A percentile compares a stretch with the other conserved stretches of the same genome.
These are phyloP conservation scores for Lasiosphaeria hispida DNA, from an alignment of 495 filamentous ascomycete species.

Conservation along the genomic window DNA sequence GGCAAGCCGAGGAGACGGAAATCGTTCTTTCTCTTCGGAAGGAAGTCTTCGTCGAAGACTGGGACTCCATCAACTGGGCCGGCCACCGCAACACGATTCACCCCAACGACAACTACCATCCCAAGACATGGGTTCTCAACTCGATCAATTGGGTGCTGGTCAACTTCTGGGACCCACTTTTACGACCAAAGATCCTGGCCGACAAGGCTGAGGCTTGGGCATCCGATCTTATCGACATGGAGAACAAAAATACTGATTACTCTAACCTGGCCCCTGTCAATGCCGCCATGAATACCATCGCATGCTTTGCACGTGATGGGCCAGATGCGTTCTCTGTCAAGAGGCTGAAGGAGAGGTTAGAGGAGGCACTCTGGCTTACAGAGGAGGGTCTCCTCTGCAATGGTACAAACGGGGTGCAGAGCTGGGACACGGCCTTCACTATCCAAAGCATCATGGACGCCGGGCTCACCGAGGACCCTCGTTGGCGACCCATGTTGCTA, in stretches of 20 bases:
- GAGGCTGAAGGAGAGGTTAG: conserved; percentile 72
- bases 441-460: conserved; percentile 79
- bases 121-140: conserved; percentile 81
- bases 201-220: conserved; percentile 72
- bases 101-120: conserved; percentile 82
- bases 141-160: conserved; percentile 70
- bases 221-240: conserved; percentile 68
- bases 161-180: conserved; percentile 72
- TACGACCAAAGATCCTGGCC: conserved; percentile 57
- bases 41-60: conserved; percentile 81
- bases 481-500: conserved; percentile 78
- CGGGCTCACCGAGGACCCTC: conserved; percentile 71
- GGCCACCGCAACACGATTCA: conserved; percentile 80
- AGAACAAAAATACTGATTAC: conserved; percentile 90
- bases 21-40: conserved; percentile 69
- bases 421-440: conserved; percentile 90
- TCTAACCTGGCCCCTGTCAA: conserved; percentile 87
- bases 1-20: conserved; percentile 67
- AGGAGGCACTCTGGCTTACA: conserved; percentile 92
- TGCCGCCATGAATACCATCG: conserved; percentile 80
- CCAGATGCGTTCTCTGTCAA: conserved; percentile 71
- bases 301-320: conserved; percentile 80
- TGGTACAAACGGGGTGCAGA: conserved; percentile 94
- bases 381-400: conserved; percentile 90
- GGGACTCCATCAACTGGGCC: conserved; percentile 72